phyloP scores from a whole-genome alignment of 139 green algal genomes.

The Tetradesmus obliquus region DNA sequence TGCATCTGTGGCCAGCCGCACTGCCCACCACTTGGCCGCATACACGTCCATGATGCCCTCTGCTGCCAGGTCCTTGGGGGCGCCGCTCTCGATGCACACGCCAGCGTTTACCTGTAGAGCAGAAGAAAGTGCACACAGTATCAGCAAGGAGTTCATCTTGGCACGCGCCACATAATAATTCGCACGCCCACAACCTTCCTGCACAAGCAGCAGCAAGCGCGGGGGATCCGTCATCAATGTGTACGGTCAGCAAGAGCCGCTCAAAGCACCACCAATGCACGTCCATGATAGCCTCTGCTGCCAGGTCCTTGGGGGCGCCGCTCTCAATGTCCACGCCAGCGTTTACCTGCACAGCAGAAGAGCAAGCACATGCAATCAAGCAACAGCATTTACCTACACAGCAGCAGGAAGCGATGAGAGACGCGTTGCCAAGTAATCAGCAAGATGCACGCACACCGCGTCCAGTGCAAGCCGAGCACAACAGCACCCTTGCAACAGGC shows the following conservation, averaged over 20 bases:
- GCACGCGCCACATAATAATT: no score
- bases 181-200: not conserved
- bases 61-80: constrained; percentile 73
- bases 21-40: constrained; percentile 94
- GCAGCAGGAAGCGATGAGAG: no score
- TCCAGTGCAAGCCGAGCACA: no score
- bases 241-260: no score
- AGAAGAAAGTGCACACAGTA: constrained; percentile 22
- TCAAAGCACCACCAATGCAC: no score
- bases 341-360: constrained; percentile 65
- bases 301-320: constrained; percentile 78
- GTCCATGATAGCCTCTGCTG: not conserved
- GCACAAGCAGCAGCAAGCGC: not conserved
- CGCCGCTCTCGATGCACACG: constrained; percentile 88
- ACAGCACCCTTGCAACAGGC: no score
- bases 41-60: constrained; percentile 84
- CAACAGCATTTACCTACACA: no score
- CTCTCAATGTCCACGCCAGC: constrained; percentile 92
- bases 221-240: no score
- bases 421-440: no score
- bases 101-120: constrained; percentile 70
- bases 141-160: no score
- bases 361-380: constrained; percentile 58
- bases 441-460: no score
- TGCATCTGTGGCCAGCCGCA: constrained; percentile 94